Evolutionary conservation across 352 stramenopile genomes (phyloP).

Genomic region (Globisporangium splendens): DNA sequence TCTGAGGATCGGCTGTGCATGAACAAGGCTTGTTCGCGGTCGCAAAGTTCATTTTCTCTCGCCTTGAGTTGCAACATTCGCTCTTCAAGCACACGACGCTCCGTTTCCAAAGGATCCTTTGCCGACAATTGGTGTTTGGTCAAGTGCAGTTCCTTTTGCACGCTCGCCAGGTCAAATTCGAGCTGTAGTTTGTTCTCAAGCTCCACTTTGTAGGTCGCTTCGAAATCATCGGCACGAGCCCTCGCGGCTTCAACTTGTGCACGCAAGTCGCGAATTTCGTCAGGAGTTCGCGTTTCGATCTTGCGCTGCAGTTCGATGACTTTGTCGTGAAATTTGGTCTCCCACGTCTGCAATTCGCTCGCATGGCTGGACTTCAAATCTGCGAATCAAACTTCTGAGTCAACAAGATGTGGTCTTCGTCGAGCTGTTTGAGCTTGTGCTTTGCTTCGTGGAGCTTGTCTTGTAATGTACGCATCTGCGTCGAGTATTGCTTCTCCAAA

Average conservation of each 20-base stretch:
- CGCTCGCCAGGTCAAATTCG: constrained; percentile 16
- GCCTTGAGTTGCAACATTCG: not conserved
- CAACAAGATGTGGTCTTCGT: no score
- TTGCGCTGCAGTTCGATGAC: no score
- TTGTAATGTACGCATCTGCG: no score
- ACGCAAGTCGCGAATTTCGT: not conserved
- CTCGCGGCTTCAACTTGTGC: not conserved
- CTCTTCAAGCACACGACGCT: not conserved
- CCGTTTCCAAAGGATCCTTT: no score
- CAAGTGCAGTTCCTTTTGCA: constrained; percentile 11
- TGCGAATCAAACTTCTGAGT: no score
- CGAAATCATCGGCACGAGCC: constrained; percentile 3
- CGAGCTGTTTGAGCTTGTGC: no score
- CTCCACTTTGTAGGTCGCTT: constrained; percentile 11
- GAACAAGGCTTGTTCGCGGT: no score
- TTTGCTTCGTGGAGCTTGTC: no score
- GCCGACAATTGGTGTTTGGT: constrained; percentile 2
- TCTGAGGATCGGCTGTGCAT: no score
- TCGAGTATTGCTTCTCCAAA: no score
- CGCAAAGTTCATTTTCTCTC: not conserved
- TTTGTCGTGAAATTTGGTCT: constrained; percentile 7
- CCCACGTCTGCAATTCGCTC: not conserved
- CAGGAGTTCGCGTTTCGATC: not conserved
- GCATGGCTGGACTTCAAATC: no score
- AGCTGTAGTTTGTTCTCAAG: constrained; percentile 14